Evolutionary conservation across 345 rosid species (phyloP), one percentile per base, ranked within the genome.

Genomic region (Brassica juncea): DNA sequence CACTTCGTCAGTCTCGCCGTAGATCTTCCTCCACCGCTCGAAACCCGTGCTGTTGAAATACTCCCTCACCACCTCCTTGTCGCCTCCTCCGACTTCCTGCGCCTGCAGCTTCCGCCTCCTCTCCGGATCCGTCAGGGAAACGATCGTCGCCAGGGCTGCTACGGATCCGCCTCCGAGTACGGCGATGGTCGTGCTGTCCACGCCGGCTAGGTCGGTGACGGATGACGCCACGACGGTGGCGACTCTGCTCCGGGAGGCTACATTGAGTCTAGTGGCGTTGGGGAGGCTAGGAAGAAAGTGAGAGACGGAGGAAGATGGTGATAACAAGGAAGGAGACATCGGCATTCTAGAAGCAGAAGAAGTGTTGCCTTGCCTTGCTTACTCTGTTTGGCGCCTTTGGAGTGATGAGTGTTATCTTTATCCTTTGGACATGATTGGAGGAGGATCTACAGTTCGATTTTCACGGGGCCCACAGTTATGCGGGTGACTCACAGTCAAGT

Each of bases 51-150:
- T 91, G 71, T 92, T 92, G 86, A 91, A 92, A 83, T 92, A 94
- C 82, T 94, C 97, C 73, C 82, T 88, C 79, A 91, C 99, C 2
- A 92, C 99, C 61, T 95, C 98, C 85, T 91, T 92, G 73, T 92
- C 98, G 3, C 88, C 93, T 12, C 98, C 98, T 0, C 98, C 96
- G n/a, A 92, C 98, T 69, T 94, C 97, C 82, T 89, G 96, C 32
- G 99, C 97, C 87, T 94, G 98, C 62, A 87, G 76, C 66, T 70
- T 76, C 77, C 99, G 87, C 55, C 99, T 86, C 28, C 91, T 84
- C 84, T 91, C 94, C 4, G 98, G 96, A 78, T 90, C 98, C 5
- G 94, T 80, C 16, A 90, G 68, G 1, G 98, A 90, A 55, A 92
- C 85, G 21, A 90, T 87, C 27, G 94, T 97, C 0, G 98, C 94